These are phyloP conservation scores for Davidsoniella virescens DNA, from an alignment of 2,329 filamentous ascomycete genomes.

Conservation along the genomic window DNA sequence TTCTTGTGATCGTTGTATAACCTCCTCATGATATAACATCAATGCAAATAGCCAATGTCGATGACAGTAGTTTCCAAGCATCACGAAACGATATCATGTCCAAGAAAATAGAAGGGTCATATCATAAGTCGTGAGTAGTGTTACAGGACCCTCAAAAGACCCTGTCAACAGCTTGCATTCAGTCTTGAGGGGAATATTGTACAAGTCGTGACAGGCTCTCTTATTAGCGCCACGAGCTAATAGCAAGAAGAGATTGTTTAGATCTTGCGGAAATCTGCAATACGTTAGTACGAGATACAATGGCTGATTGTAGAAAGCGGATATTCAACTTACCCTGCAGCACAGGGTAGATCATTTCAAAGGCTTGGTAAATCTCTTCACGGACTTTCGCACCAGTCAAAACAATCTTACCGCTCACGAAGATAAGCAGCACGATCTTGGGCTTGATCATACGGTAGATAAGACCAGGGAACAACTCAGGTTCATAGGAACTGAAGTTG, in stretches of 20 bases:
- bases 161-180: not conserved
- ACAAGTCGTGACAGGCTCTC: not conserved
- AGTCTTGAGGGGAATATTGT: not conserved
- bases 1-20: no score
- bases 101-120: not conserved
- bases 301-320: not conserved
- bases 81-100: not conserved
- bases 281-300: slow-evolving; percentile 11
- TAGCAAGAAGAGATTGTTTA: slow-evolving; percentile 19
- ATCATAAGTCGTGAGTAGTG: slow-evolving; percentile 10
- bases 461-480: slow-evolving; percentile 93
- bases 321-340: slow-evolving; percentile 50
- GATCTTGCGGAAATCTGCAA: slow-evolving; percentile 42
- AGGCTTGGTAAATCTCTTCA: slow-evolving; percentile 94
- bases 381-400: slow-evolving; percentile 94
- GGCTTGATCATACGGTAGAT: slow-evolving; percentile 99
- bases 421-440: slow-evolving; percentile 82
- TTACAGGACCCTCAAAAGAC: not conserved
- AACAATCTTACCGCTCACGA: slow-evolving; percentile 93
- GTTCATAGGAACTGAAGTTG: slow-evolving; percentile 98
- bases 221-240: not conserved
- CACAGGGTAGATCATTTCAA: slow-evolving; percentile 95
- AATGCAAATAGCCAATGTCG: slow-evolving; percentile 1
- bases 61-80: not conserved
- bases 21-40: no score